Evolutionary conservation across 1,284 basidiomycete species (phyloP).

Genomic region (Inonotus obliquus): DNA sequence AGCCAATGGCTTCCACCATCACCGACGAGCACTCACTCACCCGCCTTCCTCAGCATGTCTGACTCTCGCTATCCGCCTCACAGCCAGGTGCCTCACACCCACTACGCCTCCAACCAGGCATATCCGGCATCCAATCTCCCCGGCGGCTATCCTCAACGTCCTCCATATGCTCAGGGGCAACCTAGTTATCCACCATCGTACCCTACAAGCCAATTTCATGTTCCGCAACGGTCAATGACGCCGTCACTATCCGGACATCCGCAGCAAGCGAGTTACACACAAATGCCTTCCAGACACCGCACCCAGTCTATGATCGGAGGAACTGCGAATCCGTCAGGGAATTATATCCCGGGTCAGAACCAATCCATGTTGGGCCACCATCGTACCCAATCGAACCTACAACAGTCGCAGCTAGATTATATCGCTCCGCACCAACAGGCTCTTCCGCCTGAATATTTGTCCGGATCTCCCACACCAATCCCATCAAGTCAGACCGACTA

Average conservation of each 20-base stretch:
- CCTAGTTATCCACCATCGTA: slow-evolving; percentile 11
- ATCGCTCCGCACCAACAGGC: neutral
- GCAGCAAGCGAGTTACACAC: slow-evolving; percentile 3
- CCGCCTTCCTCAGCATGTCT: slow-evolving; percentile 13
- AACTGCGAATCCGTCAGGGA: slow-evolving; percentile 1
- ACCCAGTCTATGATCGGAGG: slow-evolving; percentile 9
- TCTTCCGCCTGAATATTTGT: slow-evolving; percentile 5
- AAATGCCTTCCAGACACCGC: slow-evolving; percentile 10
- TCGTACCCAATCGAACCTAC: slow-evolving; percentile 6
- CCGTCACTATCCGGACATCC: slow-evolving; percentile 13
- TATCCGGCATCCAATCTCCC: slow-evolving; percentile 9
- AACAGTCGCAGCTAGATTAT: slow-evolving; percentile 6
- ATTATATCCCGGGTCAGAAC: slow-evolving; percentile 8
- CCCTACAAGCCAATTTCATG: slow-evolving; percentile 2
- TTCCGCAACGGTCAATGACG: slow-evolving; percentile 11
- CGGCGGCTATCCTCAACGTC: slow-evolving; percentile 5
- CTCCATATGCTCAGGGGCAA: slow-evolving; percentile 7
- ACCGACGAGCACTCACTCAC: neutral
- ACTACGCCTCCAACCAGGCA: neutral
- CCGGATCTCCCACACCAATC: neutral
- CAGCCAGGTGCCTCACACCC: slow-evolving; percentile 5
- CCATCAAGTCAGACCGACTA: slow-evolving; percentile 8
- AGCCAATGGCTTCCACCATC: slow-evolving; percentile 2
- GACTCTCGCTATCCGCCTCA: slow-evolving; percentile 18
- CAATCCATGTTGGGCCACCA: slow-evolving; percentile 5